Evolutionary conservation across 2,329 filamentous ascomycete species (phyloP).

Genomic region (Aspergillus sp.): DNA sequence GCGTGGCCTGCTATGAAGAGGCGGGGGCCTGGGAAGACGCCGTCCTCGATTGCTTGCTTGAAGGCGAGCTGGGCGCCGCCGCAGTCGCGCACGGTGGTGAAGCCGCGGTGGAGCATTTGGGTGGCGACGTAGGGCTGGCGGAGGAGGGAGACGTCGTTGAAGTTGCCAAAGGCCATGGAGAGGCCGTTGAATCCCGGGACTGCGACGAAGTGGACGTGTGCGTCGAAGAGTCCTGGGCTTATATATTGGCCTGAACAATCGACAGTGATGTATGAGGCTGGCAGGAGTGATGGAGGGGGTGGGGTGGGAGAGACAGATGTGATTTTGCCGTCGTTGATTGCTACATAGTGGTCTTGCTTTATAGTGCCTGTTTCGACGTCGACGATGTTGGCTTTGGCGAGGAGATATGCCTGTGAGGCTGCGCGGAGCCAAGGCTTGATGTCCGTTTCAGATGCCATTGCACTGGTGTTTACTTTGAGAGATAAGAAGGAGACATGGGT

Average conservation of each 20-base stretch:
- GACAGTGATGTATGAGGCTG: background rate
- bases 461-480: too few species aligned
- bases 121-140: slow-evolving; percentile 22
- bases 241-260: slow-evolving; percentile 23
- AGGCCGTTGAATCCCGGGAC: slow-evolving; percentile 24
- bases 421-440: slow-evolving; percentile 24
- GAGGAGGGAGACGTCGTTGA: slow-evolving; percentile 22
- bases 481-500: too few species aligned
- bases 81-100: slow-evolving; percentile 60
- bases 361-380: slow-evolving; percentile 22
- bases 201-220: slow-evolving; percentile 28
- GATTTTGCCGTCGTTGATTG: slow-evolving; percentile 21
- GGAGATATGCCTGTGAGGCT: slow-evolving; percentile 15
- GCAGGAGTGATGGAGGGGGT: background rate
- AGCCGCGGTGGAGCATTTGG: slow-evolving; percentile 57
- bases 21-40: slow-evolving; percentile 55
- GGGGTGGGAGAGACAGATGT: slow-evolving; percentile 6
- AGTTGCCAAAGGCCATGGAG: slow-evolving; percentile 23
- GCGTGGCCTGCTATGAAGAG: slow-evolving; percentile 57
- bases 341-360: slow-evolving; percentile 3
- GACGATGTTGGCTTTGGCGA: slow-evolving; percentile 25
- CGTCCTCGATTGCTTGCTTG: slow-evolving; percentile 55
- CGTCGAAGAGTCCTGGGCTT: slow-evolving; percentile 27
- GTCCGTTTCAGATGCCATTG: background rate
- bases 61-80: slow-evolving; percentile 58